Evolutionary conservation across 169 alveolate genomes (phyloP), one percentile per base, ranked within the genome.

Genomic region (Plasmodium vinckei): DNA sequence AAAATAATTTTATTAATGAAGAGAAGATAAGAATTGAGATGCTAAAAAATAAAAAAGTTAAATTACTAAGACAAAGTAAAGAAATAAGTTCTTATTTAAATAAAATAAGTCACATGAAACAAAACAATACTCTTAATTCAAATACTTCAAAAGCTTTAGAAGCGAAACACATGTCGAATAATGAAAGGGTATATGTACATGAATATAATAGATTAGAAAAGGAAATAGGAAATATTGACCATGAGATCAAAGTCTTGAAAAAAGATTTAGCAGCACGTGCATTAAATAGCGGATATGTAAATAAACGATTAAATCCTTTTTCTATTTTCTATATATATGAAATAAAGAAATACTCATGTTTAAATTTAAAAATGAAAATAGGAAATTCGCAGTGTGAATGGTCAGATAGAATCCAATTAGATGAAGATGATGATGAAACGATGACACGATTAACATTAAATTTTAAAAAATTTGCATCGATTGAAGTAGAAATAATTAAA

Each of bases 311-410:
- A 67, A 70, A 71, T 65, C 93, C 75, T 25, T 87, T 60, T 87
- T 92, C 72, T 54, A 90, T 46, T 23, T 86, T 86, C 71, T 92
- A 49, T 53, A 82, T 44, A 69, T 75, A 61, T 61, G 90, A 91
- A 75, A 86, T 86, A 15, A 86, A 53, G 15, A 86, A 86, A 53
- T 86, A 86, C 69, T 70, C 17, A 13, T 86, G 87, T 53, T 51
- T 86, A 27, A 86, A 86, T 51, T 57, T 86, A 54, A 86, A 68
- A 47, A 60, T 86, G 87, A 86, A 86, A 56, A 86, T 86, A 42
- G 91, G 91, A 3, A 86, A 86, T 60, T 68, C 91, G 3, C 91
- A 86, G 56, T 86, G 91, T 86, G 91, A 86, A 42, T 86, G 91
- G 91, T 86, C 91, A 1, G 91, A 86, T 12, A 86, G 71, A 21